Conservation (phyloP, 331 rosid species). For the Malus hybrid region DNA sequence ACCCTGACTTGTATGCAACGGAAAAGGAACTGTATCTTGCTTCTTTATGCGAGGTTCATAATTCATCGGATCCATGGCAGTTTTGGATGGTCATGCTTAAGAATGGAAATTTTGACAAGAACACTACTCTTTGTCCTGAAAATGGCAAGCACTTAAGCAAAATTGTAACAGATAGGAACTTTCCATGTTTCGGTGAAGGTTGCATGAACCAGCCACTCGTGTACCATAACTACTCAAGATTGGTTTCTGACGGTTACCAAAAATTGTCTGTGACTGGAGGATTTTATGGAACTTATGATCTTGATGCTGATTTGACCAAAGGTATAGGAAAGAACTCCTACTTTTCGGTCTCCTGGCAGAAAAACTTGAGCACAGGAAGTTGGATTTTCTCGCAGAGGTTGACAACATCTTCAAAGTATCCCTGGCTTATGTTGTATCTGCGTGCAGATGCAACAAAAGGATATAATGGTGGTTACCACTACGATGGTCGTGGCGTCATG, state of each 20-base stretch:
- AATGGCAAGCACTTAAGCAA: slow-evolving; percentile 29
- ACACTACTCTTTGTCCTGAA: slow-evolving; percentile 45
- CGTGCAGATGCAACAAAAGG: slow-evolving; percentile 48
- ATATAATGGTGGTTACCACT: slow-evolving; percentile 49
- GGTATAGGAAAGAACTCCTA: slow-evolving; percentile 31
- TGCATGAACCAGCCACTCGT: slow-evolving; percentile 59
- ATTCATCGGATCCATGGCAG: slow-evolving; percentile 33
- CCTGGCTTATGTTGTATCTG: slow-evolving; percentile 55
- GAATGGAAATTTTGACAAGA: slow-evolving; percentile 49
- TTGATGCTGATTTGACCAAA: slow-evolving; percentile 33
- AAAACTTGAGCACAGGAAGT: slow-evolving; percentile 36
- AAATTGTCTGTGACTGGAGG: slow-evolving; percentile 22
- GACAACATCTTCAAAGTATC: slow-evolving; percentile 43
- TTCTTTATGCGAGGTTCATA: slow-evolving; percentile 27
- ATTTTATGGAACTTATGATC: slow-evolving; percentile 51
- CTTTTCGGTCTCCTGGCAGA: slow-evolving; percentile 41
- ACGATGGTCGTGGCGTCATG: slow-evolving; percentile 41
- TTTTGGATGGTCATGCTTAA: slow-evolving; percentile 63
- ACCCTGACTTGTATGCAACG: slow-evolving; percentile 37
- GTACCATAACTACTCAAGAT: slow-evolving; percentile 36
- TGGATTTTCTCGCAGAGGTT: slow-evolving; percentile 40
- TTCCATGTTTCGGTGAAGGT: slow-evolving; percentile 46
- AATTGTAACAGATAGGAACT: slow-evolving; percentile 25
- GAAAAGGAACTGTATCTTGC: slow-evolving; percentile 49
- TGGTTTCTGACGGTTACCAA: slow-evolving; percentile 10